These are phyloP conservation scores for Saccharomyces cerevisiae DNA, from an alignment of 805 yeast species.

Conservation along the genomic window DNA sequence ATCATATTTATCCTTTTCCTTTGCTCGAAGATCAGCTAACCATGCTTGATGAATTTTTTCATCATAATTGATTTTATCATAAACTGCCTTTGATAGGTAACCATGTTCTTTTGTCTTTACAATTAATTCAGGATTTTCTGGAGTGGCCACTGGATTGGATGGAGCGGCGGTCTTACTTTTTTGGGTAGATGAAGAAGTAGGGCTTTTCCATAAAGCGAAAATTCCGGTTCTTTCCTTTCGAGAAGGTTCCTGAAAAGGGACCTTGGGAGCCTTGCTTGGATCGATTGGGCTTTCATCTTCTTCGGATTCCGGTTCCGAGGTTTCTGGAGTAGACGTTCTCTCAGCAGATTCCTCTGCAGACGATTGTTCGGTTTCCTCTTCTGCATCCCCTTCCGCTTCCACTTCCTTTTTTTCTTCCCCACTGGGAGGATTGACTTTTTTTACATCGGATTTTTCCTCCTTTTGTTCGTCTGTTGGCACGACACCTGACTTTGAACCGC, in stretches of 20 bases:
- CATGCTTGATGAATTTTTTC: conserved; percentile 15
- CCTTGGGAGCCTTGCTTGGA: conserved; percentile 11
- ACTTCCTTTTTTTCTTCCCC: neutral
- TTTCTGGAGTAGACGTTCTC: neutral
- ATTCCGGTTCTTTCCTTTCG: neutral
- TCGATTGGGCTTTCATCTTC: conserved; percentile 7
- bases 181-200: neutral
- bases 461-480: neutral
- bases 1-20: conserved; percentile 13
- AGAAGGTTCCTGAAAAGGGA: conserved; percentile 2
- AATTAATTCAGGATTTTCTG: conserved; percentile 25
- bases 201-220: neutral
- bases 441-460: neutral
- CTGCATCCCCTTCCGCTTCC: neutral
- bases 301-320: neutral
- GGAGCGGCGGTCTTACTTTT: neutral
- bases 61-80: conserved; percentile 22
- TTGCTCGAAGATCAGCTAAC: conserved; percentile 10
- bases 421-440: neutral
- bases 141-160: conserved; percentile 22
- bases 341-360: neutral
- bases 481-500: neutral
- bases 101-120: conserved; percentile 22
- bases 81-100: conserved; percentile 23
- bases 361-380: neutral